Conservation (phyloP, 192 early-diverging fungal species). For the Entomortierella chlamydospora region DNA sequence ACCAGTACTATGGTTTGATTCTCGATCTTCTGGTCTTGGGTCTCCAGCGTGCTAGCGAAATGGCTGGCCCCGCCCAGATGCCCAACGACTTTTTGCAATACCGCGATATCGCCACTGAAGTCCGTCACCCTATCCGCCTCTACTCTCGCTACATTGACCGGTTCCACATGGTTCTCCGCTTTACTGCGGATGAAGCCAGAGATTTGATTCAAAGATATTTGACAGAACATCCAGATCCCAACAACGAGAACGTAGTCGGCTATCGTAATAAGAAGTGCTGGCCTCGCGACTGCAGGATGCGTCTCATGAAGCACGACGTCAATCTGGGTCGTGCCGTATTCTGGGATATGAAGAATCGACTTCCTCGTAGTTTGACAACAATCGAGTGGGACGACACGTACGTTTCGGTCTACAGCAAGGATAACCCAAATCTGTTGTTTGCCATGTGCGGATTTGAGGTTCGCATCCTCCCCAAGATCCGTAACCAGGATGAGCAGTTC, state of each 20-base stretch:
- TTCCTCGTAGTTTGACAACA: conserved; percentile 96
- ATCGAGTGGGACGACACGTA: conserved; percentile 99
- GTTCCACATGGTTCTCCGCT: conserved; percentile 94
- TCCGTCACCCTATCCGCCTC: conserved; percentile 95
- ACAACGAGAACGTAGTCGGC: conserved; percentile 98
- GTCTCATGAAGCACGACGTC: conserved; percentile 98
- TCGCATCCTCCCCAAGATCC: conserved; percentile 93
- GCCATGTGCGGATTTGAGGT: conserved; percentile 94
- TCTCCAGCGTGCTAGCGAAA: conserved; percentile 93
- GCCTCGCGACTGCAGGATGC: conserved; percentile 99
- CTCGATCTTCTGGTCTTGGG: conserved; percentile 95
- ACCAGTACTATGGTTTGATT: conserved; percentile 99
- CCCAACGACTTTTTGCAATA: conserved; percentile 99
- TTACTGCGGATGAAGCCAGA: conserved; percentile 92
- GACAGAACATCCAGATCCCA: conserved; percentile 98
- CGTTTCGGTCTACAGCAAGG: conserved; percentile 95
- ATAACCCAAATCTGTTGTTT: conserved; percentile 98
- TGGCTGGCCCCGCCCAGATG: conserved; percentile 92
- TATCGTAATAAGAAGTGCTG: conserved; percentile 97
- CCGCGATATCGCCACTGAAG: conserved; percentile 90
- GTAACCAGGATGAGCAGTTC: conserved; percentile 88
- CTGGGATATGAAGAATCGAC: conserved; percentile 99
- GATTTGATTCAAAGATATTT: conserved; percentile 97
- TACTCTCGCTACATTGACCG: conserved; percentile 96
- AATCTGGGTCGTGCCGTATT: conserved; percentile 98